Base-by-base conservation (phyloP, 2,329 filamentous ascomycete genomes). In the Torrubiellomyces zombiae region DNA sequence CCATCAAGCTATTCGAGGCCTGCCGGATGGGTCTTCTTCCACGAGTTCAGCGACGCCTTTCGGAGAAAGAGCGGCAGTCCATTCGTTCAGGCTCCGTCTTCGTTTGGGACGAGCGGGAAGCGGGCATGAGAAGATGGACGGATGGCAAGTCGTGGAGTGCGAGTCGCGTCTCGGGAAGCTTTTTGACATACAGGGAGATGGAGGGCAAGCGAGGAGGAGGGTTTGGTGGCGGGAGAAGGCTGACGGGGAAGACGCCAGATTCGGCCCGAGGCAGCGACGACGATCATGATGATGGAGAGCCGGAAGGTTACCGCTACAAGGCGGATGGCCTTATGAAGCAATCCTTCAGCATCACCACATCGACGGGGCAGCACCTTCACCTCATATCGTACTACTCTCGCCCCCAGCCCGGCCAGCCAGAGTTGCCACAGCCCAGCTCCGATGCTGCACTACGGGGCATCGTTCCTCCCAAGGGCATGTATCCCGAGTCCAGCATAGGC, bases 111-210 rank as follows among this genome's bases (percentile, higher is more conserved):
- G 89, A 98, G 60, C 66, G 86, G 39, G 89, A 98, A 58, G 89
- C 89, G 8, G 89, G 89, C 37, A 98, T 98, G 89, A 69, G 89
- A 43, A 66, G 89, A 51, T 98, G 89, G 89, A 98, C 89, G 1
- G 89, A 98, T 42, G 89, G 89, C 28, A 98, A 98, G 51, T 95
- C 86, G 18, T 98, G 89, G 89, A 95, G 86, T 45, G 89, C 89
- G 17, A 95, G 86, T 55, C 72, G 89, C 33, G 89, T 98, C 1
- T 95, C 86, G 0, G 89, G 89, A 25, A 95, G 89, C 56, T 98
- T 98, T 49, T 55, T 98, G 31, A 95, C 89, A 6, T 98, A 98
- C 46, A 68, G 89, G 19, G 89, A 98, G 48, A 98, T 98, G 89
- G 89, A 98, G 53, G 89, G 89, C 50, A 95, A 95, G 62, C 69